phyloP scores from a whole-genome alignment of 345 rosid genomes.

The Gossypium arboreum region DNA sequence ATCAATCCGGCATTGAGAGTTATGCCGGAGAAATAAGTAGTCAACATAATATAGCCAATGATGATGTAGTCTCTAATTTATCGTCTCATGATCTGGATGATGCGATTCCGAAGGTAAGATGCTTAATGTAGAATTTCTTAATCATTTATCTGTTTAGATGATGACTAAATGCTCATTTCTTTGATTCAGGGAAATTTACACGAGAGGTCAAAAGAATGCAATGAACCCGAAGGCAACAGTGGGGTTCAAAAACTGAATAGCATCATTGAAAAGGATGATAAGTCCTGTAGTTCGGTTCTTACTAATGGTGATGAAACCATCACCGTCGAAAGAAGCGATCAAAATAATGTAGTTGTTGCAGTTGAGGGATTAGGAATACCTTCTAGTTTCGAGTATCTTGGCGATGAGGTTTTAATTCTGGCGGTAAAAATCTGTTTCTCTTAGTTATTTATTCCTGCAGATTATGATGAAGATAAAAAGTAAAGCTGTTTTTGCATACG shows the following conservation, averaged over 20 bases:
- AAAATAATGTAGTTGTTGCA: neutral
- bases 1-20: neutral
- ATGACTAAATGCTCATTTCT: neutral
- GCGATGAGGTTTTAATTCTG: neutral
- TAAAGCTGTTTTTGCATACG: neutral
- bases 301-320: neutral
- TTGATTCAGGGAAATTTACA: conserved; percentile 7
- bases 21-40: neutral
- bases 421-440: neutral
- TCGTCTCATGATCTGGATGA: neutral
- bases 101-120: conserved; percentile 2
- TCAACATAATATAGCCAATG: neutral
- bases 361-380: neutral
- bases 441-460: neutral
- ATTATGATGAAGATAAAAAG: neutral
- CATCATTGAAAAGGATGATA: neutral
- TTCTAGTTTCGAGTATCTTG: neutral
- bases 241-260: neutral
- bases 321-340: neutral
- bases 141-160: neutral
- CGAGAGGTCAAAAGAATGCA: neutral
- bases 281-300: neutral
- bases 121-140: neutral
- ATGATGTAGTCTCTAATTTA: neutral
- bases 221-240: neutral